Evolutionary conservation across 2,329 filamentous ascomycete genomes (phyloP), one percentile per base, ranked within the genome.

Genomic region (Claviceps humidiphila): DNA sequence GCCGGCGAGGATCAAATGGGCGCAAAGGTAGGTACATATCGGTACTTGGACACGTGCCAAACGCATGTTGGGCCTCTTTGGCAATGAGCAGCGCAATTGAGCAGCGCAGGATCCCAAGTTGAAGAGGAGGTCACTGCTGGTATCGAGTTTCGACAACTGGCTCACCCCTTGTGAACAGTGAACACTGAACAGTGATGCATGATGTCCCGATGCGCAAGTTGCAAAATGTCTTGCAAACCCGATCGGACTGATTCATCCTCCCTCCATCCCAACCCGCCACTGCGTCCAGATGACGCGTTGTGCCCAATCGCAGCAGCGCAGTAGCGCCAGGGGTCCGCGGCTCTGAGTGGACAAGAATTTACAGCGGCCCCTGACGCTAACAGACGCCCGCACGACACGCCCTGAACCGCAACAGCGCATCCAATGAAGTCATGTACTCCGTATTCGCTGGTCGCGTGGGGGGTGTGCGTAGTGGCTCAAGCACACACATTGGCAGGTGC

Each of bases 351-450:
- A 30, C 26, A 11, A 9, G 26, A 30, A 30, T 30, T 30, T 30
- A 9, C 34, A 44, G 6, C 9, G 4, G 41, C 20, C 13, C 51
- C 51, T 53, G 51, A 42, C 51, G 51, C 51, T 41, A 46, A 34
- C 30, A 34, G 30, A 46, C 6, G 20, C 22, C 17, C 42, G 16
- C 22, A 44, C 30, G 20, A 16, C 11, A 11, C 30, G 30, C 30
- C 30, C 9, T 11, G 30, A 34, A 11, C 9, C 30, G 30, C 30
- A 34, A 34, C 30, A 9, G 9, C 1, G 30, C 30, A 34, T 34
- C 30, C 9, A 34, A 11, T 34, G 30, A 11, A 34, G 30, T 34
- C 30, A 11, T 34, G 8, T 20, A 20, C 17, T 20, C 17, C 17
- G 17, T 3, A 11, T 5, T 5, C 24, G 24, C 24, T 24, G 24